These are phyloP conservation scores for Quercus phellos DNA, from an alignment of 331 rosid species.

Conservation along the genomic window DNA sequence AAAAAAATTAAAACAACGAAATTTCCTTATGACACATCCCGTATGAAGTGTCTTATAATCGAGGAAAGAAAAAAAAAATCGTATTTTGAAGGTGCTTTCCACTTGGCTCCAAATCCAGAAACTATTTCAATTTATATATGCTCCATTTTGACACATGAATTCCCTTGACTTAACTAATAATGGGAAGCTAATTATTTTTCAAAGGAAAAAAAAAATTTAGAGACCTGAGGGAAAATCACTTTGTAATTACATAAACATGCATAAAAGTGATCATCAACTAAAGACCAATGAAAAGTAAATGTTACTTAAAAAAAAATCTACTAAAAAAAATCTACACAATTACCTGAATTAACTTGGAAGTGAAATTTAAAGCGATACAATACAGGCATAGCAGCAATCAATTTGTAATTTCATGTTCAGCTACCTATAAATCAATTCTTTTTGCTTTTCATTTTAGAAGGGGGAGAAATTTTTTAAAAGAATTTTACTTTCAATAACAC, in stretches of 20 bases:
- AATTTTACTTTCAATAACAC: slow-evolving; percentile 28
- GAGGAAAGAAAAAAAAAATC: neutral
- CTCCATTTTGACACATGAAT: neutral
- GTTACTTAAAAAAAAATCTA: neutral
- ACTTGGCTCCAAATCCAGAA: no score
- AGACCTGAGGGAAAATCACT: neutral
- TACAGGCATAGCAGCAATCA: neutral
- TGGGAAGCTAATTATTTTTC: neutral
- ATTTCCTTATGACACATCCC: no score
- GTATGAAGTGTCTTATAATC: no score
- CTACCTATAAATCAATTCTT: neutral
- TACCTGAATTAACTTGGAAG: neutral
- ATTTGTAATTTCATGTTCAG: neutral
- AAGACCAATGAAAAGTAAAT: neutral
- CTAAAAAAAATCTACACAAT: neutral
- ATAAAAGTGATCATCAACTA: neutral
- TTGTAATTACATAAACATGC: neutral
- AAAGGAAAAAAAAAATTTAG: neutral
- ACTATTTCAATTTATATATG: neutral
- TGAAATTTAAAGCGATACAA: neutral
- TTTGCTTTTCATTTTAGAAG: neutral
- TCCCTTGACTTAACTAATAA: neutral
- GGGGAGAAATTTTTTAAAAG: neutral
- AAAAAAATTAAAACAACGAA: no score
- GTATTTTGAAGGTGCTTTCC: neutral